Percentiles rank a stretch among this genome's conserved stretches.
Conservation (phyloP, 306 rosid species). For the Cucurbita ficifolia region DNA sequence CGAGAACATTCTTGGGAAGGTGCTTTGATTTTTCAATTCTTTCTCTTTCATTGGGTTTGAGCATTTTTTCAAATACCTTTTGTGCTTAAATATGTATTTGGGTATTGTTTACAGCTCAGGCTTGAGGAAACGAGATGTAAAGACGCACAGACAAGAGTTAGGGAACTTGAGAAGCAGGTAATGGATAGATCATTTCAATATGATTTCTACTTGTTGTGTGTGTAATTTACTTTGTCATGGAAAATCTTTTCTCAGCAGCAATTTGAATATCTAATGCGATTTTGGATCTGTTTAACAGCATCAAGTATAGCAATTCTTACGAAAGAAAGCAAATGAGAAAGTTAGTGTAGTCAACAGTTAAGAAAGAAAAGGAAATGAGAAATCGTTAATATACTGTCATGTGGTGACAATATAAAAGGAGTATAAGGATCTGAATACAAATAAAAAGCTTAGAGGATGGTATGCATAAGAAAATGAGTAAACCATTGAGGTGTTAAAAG, state of each 20-base stretch:
- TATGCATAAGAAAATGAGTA: not conserved
- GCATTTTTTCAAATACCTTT: constrained; percentile 2
- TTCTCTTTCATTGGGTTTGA: not conserved
- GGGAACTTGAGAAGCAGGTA: constrained; percentile 96
- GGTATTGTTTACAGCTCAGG: constrained; percentile 52
- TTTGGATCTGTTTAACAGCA: not conserved
- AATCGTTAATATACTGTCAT: not conserved
- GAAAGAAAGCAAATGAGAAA: not conserved
- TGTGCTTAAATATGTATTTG: constrained; percentile 15
- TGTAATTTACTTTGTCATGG: not conserved
- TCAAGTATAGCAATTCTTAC: not conserved
- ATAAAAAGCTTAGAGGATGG: not conserved
- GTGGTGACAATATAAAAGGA: not conserved
- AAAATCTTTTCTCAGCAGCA: not conserved
- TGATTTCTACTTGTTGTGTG: not conserved
- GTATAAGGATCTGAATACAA: not conserved
- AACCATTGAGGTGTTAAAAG: not conserved
- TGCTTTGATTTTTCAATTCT: constrained; percentile 11
- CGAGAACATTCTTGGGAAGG: constrained; percentile 57
- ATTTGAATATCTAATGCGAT: not conserved
- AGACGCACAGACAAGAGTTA: constrained; percentile 69
- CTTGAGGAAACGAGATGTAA: constrained; percentile 71
- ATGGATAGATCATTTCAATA: not conserved
- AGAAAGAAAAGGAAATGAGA: not conserved
- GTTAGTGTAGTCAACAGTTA: not conserved